Conservation (phyloP, 345 rosid species). For the Raphanus raphanistrum region DNA sequence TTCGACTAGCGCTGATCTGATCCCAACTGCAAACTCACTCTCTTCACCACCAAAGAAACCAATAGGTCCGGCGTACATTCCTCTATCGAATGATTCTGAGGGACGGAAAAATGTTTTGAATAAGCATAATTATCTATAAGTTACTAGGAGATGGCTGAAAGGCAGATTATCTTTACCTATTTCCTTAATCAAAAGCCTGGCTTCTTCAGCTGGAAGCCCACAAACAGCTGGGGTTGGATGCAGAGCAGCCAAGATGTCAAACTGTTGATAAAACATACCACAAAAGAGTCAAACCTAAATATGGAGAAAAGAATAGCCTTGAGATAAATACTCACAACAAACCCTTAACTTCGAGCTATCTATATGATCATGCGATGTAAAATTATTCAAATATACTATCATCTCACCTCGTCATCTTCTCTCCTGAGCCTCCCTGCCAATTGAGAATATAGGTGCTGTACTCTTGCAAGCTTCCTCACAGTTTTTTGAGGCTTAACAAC, state of each 20-base stretch:
- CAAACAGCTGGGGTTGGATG: constrained; percentile 98
- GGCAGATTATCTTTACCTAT: constrained; percentile 50
- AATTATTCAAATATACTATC: neutral
- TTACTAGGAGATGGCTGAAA: constrained; percentile 1
- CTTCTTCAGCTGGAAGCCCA: constrained; percentile 91
- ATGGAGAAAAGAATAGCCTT: neutral
- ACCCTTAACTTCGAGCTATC: neutral
- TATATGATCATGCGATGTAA: neutral
- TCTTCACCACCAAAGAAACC: constrained; percentile 96
- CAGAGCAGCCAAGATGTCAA: constrained; percentile 72
- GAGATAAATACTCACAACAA: neutral
- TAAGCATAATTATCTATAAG: constrained; percentile 13
- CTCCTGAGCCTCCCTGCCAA: constrained; percentile 61
- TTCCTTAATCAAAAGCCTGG: constrained; percentile 74
- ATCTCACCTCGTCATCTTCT: constrained; percentile 81
- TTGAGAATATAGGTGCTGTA: constrained; percentile 81
- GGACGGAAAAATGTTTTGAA: neutral
- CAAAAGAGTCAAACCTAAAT: neutral
- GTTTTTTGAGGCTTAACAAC: constrained; percentile 68
- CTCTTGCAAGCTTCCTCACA: constrained; percentile 77
- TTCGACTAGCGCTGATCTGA: constrained; percentile 86
- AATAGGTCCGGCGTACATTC: constrained; percentile 95
- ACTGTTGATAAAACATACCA: constrained; percentile 43
- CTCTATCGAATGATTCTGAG: constrained; percentile 84
- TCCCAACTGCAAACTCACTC: constrained; percentile 96